Evolutionary conservation across 768 basidiomycete genomes (phyloP).

Genomic region (Austroboletus eburneus): DNA sequence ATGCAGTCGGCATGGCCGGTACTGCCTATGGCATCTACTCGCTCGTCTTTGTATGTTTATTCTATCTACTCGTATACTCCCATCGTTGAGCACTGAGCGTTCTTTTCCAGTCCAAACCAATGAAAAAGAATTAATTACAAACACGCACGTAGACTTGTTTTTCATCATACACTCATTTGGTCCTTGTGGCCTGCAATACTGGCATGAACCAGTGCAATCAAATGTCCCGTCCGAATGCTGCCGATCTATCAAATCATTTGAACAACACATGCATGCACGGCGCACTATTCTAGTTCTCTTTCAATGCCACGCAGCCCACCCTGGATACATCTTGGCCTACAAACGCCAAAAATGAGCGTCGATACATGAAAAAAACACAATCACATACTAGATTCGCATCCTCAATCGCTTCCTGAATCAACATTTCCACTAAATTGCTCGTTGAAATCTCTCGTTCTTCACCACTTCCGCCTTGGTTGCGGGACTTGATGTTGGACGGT

Average conservation of each 20-base stretch:
- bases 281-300: too few relatives aligned
- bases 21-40: constrained; percentile 47
- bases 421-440: constrained; percentile 82
- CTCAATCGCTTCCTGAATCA: constrained; percentile 88
- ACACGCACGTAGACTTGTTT: constrained; percentile 16
- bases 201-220: neutral
- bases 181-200: constrained; percentile 1
- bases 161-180: constrained; percentile 6
- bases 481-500: constrained; percentile 42
- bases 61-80: neutral
- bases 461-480: constrained; percentile 23
- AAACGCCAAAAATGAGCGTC: too few relatives aligned
- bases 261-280: too few relatives aligned
- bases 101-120: constrained; percentile 26
- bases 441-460: constrained; percentile 55
- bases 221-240: too few relatives aligned
- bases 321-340: constrained; percentile 89
- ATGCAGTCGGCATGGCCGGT: constrained; percentile 50
- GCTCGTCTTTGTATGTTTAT: constrained; percentile 41
- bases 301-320: constrained; percentile 82
- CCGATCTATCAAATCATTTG: too few relatives aligned
- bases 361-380: too few relatives aligned
- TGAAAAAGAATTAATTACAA: constrained; percentile 24
- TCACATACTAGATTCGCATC: constrained; percentile 60
- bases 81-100: neutral